Base-by-base conservation (phyloP, 257 asterid genomes). In the Solanum tarapatanum region DNA sequence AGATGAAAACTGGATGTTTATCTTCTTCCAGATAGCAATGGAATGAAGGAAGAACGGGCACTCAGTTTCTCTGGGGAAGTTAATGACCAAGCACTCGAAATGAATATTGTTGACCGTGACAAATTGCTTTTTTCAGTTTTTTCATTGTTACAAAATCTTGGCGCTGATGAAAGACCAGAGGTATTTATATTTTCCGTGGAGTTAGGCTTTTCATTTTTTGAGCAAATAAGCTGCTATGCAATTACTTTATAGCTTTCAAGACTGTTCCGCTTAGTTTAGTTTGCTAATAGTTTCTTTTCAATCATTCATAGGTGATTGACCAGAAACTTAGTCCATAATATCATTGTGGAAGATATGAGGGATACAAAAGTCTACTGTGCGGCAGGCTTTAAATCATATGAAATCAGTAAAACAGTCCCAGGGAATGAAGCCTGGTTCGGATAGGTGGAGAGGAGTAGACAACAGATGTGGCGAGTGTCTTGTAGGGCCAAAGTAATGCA, bases 81-180 rank as follows among this genome's bases (percentile, higher is more conserved):
- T 85, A 86, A 74, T 89, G 92, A 89, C 87, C 92, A 43, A 79
- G 87, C 91, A 41, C 84, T 87, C 87, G 86, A 80, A 86, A 88
- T 91, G 82, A 90, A 91, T 91, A 88, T 92, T 82, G 93, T 91
- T 90, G 94, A 93, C 82, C 91, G 90, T 84, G 98, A 94, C 91
- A 93, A 93, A 87, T 86, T 97, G 95, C 95, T 97, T 36, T 91
- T 95, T 89, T 94, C 98, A 77, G 94, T 97, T 91, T 94, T 97
- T 89, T 93, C 99, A 39, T 89, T 94, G 88, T 97, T 95, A 88
- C 97, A 97, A 89, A 93, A 92, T 91, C 94, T 95, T 91, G 99
- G 98, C 83, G 95, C 96, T 89, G 99, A 95, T 88, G 99, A 93
- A 88, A 94, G 99, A 89, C 98, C 99, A 76, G 99, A 97, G 99